Evolutionary conservation across 2,329 filamentous ascomycete species (phyloP), one percentile per base, ranked within the genome.

Genomic region (Talaromyces rugulosus): DNA sequence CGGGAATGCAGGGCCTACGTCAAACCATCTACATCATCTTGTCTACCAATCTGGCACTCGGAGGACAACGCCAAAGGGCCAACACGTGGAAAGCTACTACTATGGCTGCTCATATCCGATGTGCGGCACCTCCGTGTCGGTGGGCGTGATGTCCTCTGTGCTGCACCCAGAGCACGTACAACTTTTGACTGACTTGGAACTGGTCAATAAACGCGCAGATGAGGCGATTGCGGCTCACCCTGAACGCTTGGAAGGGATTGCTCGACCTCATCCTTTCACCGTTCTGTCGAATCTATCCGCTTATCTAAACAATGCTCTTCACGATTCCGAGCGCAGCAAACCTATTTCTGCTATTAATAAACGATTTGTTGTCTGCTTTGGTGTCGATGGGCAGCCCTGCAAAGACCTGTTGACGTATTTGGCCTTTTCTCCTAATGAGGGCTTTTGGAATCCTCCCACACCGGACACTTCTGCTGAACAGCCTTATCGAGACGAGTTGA

Each of bases 1-100:
- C 12, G 71, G 77, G n/a, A 72, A 73, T 34, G 73, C 69, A 56
- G 69, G 71, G 50, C 44, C 57, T 30, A 63, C 69, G 11, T 74
- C 80, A 1, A 81, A 79, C 64, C 84, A 85, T 33, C 72, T 90
- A 5, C 88, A 91, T 71, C 88, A 90, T 71, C 81, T 89, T 62
- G 73, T 79, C 40, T 82, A 77, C 44, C 74, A 70, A 40, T 71
- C 75, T 60, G 68, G 72, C 27, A 72, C 72, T 58, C 68, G 75
- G 8, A 33, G 62, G 31, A 54, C 63, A 16, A 72, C 69, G 14
- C 44, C 64, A 28, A 73, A 71, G 42, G 74, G 73, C 16, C 76
- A 77, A 65, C 70, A 62, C 27, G 64, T 68, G 3, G 82, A 85
- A 68, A 73, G 74, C 18, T 80, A 82, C 61, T 69, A 73, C 47